phyloP scores from a whole-genome alignment of 345 rosid genomes.

The Pugionium cornutum region DNA sequence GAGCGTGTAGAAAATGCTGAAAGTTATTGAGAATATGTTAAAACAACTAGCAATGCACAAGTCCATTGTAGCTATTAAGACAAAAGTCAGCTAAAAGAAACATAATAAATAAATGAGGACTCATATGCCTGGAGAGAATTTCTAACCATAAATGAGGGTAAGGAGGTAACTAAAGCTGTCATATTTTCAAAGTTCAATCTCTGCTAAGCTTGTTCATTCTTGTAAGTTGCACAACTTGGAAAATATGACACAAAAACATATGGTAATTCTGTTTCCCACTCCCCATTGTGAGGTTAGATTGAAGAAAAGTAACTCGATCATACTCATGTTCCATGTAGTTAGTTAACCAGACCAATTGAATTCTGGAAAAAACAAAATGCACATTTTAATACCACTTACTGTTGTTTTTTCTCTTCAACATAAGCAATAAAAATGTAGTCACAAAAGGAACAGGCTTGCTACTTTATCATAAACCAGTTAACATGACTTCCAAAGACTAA shows the following conservation, averaged over 20 bases:
- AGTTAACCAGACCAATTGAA: slow-evolving; percentile 3
- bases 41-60: slow-evolving; percentile 29
- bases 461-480: slow-evolving; percentile 17
- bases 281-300: not conserved
- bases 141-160: slow-evolving; percentile 14
- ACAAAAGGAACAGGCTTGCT: slow-evolving; percentile 6
- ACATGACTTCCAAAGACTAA: slow-evolving; percentile 7
- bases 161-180: slow-evolving; percentile 13
- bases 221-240: not conserved
- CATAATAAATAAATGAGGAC: not conserved
- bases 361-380: not conserved
- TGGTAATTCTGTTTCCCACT: slow-evolving; percentile 14
- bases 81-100: not conserved
- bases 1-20: slow-evolving; percentile 92
- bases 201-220: slow-evolving; percentile 11
- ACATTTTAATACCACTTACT: not conserved
- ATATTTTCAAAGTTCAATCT: not conserved
- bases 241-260: not conserved
- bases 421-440: not conserved
- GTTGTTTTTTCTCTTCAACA: not conserved
- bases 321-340: not conserved
- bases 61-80: slow-evolving; percentile 1
- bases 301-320: slow-evolving; percentile 11
- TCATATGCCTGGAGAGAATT: not conserved
- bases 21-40: slow-evolving; percentile 35